Evolutionary conservation across 257 asterid genomes (phyloP).

Genomic region (Rhazya stricta): DNA sequence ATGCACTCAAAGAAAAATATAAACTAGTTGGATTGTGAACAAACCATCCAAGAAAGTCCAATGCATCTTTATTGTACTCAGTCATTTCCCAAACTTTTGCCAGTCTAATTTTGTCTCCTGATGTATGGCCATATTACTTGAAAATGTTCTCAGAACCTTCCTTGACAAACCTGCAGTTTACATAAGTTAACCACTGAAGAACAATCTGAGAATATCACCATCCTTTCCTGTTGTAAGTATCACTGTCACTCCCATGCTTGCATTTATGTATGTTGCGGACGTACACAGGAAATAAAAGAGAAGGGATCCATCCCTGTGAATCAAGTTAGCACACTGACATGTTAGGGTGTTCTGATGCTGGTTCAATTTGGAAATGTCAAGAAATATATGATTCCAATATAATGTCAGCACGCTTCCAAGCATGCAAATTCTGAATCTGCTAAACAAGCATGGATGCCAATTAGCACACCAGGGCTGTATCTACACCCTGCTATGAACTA

Average conservation of each 20-base stretch:
- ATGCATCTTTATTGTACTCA: constrained; percentile 37
- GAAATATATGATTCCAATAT: neutral
- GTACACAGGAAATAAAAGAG: constrained; percentile 54
- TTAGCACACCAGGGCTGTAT: no score
- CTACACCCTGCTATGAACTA: no score
- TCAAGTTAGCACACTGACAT: neutral
- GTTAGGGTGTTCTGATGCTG: no score
- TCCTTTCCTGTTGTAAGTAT: constrained; percentile 48
- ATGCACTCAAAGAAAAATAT: neutral
- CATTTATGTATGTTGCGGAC: constrained; percentile 46
- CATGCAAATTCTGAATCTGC: no score
- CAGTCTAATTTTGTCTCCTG: constrained; percentile 44
- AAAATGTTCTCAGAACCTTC: constrained; percentile 48
- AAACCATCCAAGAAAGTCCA: constrained; percentile 8
- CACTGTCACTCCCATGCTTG: constrained; percentile 56
- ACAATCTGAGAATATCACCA: constrained; percentile 30
- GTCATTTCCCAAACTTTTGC: constrained; percentile 57
- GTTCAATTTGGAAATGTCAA: neutral
- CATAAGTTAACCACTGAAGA: neutral
- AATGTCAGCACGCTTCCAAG: neutral
- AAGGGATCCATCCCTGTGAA: constrained; percentile 51
- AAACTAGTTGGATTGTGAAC: neutral
- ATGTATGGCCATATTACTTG: constrained; percentile 38
- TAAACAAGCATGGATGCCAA: no score
- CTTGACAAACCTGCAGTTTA: constrained; percentile 35